Evolutionary conservation across 768 basidiomycete genomes (phyloP), one percentile per base, ranked within the genome.

Genomic region (Amanita pallidorosea): DNA sequence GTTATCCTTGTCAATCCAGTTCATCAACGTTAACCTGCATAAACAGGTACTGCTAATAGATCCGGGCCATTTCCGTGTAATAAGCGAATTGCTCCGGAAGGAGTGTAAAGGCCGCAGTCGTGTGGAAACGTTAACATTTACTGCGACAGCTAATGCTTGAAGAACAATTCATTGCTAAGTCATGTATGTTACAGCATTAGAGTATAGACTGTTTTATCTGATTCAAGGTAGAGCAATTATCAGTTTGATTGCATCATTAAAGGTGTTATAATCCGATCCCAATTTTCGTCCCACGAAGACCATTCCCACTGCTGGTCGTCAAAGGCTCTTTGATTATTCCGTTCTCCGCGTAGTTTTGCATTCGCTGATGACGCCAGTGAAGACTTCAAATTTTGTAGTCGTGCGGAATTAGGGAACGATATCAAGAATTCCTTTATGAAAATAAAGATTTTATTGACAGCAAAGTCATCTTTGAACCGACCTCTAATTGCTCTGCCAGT

Each of bases 71-170:
- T 95, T 96, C 77, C 81, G 88, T 33, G 74, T 85, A 17, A 77
- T 99, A 56, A 88, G 85, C 58, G 95, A 98, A 54, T 66, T 98
- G 37, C 67, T 98, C 53, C 88, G 93, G 63, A 88, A 86, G 62
- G 88, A 97, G 62, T 85, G 85, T 61, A 94, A 95, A 65, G 90
- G 90, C 15, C 77, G 79, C 56, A 89, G 91, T 1, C 74, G 87
- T 47, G 70, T 97, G 36, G 95, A 97, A 66, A 94, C 92, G 0
- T 62, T 90, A 58, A 72, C 80, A 11, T 81, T 86, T 54, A 75
- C 85, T 38, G 83, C 83, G 1, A 83, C 78, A 5, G 76, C 79
- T 2, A 60, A 55, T 52, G 53, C 45, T 29, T 62, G 56, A 44
- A 15, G 17, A 7, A 1, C 2, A 36, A 27, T 6, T 27, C n/a